Evolutionary conservation across 2,329 filamentous ascomycete genomes (phyloP).

Genomic region (Didymella exigua): DNA sequence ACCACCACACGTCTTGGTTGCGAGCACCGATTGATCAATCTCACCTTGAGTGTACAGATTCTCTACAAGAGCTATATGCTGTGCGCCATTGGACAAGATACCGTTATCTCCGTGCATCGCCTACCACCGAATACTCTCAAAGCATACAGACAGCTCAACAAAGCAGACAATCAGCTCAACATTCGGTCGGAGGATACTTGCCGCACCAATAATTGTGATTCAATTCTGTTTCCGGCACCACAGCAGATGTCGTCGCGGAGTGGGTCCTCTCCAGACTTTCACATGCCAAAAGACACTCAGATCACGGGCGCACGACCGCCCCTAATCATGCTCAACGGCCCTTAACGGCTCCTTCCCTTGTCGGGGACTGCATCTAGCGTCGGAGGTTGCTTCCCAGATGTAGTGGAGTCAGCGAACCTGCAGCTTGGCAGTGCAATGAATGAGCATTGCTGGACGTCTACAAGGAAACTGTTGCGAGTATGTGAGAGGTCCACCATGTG

Average conservation of each 20-base stretch:
- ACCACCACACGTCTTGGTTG: background rate
- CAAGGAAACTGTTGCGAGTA: background rate
- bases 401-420: slow-evolving; percentile 2
- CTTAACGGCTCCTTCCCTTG: slow-evolving; percentile 17
- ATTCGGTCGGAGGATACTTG: too few relatives aligned
- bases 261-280: slow-evolving; percentile 32
- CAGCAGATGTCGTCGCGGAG: slow-evolving; percentile 11
- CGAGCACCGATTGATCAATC: background rate
- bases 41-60: too few relatives aligned
- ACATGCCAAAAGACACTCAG: slow-evolving; percentile 24
- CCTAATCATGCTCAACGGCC: slow-evolving; percentile 19
- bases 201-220: too few relatives aligned
- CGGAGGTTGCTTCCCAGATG: slow-evolving; percentile 1
- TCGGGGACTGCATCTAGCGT: slow-evolving; percentile 13
- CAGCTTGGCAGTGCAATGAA: slow-evolving; percentile 2
- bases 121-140: too few relatives aligned
- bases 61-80: too few relatives aligned
- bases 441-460: background rate
- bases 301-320: slow-evolving; percentile 23
- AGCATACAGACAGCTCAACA: too few relatives aligned
- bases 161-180: too few relatives aligned
- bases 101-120: too few relatives aligned
- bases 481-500: background rate
- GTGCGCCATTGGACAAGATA: too few relatives aligned
- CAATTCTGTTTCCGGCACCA: background rate